Percentiles rank a stretch among this genome's conserved stretches.
These are phyloP conservation scores for Coemansia sp. DNA, from an alignment of 192 early-diverging fungal genomes.

Conservation along the genomic window DNA sequence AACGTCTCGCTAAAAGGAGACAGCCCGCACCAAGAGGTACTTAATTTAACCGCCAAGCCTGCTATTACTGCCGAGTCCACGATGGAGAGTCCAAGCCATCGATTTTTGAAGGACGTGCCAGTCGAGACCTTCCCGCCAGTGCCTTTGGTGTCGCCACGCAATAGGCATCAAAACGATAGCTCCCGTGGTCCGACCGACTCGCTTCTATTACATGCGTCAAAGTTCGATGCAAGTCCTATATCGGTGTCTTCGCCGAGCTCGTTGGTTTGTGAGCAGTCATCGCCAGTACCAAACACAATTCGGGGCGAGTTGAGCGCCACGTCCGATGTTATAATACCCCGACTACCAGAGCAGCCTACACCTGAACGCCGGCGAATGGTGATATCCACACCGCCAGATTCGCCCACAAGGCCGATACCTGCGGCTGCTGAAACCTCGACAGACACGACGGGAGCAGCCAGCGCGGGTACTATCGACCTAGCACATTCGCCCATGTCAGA, in stretches of 20 bases:
- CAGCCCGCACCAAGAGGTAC: conserved; percentile 10
- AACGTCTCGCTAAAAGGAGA: conserved; percentile 11
- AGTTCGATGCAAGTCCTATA: background rate
- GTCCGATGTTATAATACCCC: background rate
- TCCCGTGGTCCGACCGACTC: conserved; percentile 19
- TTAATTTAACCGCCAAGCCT: background rate
- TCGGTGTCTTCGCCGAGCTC: background rate
- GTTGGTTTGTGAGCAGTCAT: background rate
- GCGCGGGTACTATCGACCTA: conserved; percentile 3
- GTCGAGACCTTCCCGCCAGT: conserved; percentile 21
- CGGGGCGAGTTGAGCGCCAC: background rate
- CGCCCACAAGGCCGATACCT: conserved; percentile 15
- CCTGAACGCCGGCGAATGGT: background rate
- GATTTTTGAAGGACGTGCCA: background rate
- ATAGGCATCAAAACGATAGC: background rate
- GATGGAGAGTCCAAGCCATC: background rate
- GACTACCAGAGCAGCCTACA: background rate
- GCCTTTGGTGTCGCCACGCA: background rate
- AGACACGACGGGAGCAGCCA: conserved; percentile 11
- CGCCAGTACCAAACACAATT: background rate
- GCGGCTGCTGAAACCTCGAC: conserved; percentile 10
- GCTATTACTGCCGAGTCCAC: background rate
- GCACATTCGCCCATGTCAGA: background rate
- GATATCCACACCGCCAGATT: conserved; percentile 31
- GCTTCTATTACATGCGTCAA: conserved; percentile 16